Base-by-base conservation (phyloP, 257 asterid genomes). In the Fraxinus pennsylvanica region DNA sequence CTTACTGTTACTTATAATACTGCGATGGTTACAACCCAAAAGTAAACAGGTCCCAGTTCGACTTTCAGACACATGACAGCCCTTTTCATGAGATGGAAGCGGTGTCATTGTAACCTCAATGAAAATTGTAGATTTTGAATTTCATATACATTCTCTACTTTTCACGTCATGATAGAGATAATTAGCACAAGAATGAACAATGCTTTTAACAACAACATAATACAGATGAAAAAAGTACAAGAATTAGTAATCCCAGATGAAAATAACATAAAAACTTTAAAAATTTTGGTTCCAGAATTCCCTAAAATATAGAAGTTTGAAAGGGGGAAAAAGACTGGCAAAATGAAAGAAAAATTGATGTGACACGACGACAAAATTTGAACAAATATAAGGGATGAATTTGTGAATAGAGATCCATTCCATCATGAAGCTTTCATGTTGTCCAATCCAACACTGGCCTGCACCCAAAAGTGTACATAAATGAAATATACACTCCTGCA, bases 381-480 rank as follows among this genome's bases (percentile, higher is more conserved):
- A 30, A 38, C 36, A 27, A 54, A 36, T 43, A 6, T 33, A 50
- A 35, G 35, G 70, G 13, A 35, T 63, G 6, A 63, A 27, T 4
- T 7, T 22, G 7, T 63, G 15, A n/a, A 22, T 25, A 9, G 52
- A 43, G 19, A 63, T 27, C 68, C 35, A 8, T 70, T 71, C 72
- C 79, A 73, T 91, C 88, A 92, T 52, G 88, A 82, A 81, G 91
- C 80, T 84, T 90, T 90, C 97, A 92, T 87, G 57, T 66, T 83
- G 82, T 92, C 96, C 90, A 92, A 79, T 78, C 96, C 97, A 79
- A 82, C 81, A 43, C 89, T 85, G 1, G 78, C 82, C 91, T 85
- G 91, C 80, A 81, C 21, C 54, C 21, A n/a, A 36, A 36, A 17
- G 21, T 1, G 1, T 1, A 47, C 19, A 45, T 13, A 74, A 10